Evolutionary conservation across 495 filamentous ascomycete species (phyloP), one percentile per base, ranked within the genome.

Genomic region (Bacidia rubella): DNA sequence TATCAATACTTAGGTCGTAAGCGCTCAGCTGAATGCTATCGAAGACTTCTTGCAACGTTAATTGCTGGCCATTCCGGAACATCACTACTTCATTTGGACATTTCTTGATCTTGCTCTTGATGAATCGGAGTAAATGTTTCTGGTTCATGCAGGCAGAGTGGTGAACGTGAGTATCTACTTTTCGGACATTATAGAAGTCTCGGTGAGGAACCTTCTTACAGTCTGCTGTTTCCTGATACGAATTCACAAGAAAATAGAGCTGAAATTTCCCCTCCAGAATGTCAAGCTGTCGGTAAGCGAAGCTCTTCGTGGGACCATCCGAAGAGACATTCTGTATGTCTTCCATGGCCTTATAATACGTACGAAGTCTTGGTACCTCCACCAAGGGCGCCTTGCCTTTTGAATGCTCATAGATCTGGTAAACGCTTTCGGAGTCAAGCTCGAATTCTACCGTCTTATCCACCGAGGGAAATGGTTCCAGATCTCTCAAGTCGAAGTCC

Each of bases 81-180:
- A 97, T 75, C 17, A 98, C 92, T 29, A 90, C 81, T 70, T 98
- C 92, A 63, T 96, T 84, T 2, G 87, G 89, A 3, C 74, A 90
- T 63, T 93, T 97, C 74, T 95, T 95, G 85, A 98, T 95, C 68
- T 96, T 97, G 70, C 87, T 94, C 67, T 98, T 98, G 68, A 98
- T 98, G 67, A 97, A 98, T 38, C 92, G 85, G 54, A 98, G 74
- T 40, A 98, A 71, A 74, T 98, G 92, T 63, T 98, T 98, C 70
- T 97, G 92, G 65, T 97, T 98, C 92, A 98, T 98, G 65, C 93
- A 97, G 38, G 92, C 93, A 3, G 92, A 98, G 65, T 98, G 92
- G 65, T 98, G 92, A 54, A 98, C 92, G 74, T 98, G 92, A 12
- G 92, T 98, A 66, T 98, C 92, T 21, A 98, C 93, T 66, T 98